These are phyloP conservation scores for Candida maesae DNA, from an alignment of 805 yeast species.

Conservation along the genomic window DNA sequence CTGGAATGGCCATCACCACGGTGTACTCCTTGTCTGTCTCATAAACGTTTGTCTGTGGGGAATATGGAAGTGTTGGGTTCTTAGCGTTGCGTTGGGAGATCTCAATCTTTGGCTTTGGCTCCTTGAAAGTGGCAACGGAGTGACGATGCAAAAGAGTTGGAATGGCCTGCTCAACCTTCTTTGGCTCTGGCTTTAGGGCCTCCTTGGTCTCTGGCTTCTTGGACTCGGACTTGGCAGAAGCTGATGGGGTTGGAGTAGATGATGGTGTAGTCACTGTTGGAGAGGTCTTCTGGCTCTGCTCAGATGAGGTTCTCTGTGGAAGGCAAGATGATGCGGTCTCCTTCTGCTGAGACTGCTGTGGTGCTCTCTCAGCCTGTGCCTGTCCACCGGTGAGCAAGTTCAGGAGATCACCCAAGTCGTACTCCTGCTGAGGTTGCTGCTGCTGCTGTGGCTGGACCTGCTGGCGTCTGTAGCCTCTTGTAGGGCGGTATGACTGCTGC, in stretches of 20 bases:
- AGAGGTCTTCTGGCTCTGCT: background rate
- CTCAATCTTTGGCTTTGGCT: conserved; percentile 28
- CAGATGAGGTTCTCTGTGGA: background rate
- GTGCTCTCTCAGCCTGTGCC: too few species aligned
- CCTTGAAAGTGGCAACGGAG: conserved; percentile 20
- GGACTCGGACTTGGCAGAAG: too few species aligned
- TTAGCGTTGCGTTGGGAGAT: conserved; percentile 24
- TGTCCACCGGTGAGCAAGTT: conserved; percentile 8
- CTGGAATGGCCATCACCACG: conserved; percentile 53
- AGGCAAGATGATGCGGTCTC: background rate
- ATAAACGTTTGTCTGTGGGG: conserved; percentile 58
- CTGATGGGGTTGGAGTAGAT: background rate
- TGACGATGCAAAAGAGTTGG: conserved; percentile 22
- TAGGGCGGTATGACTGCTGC: conserved; percentile 9
- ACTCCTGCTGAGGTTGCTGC: conserved; percentile 6
- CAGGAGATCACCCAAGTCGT: conserved; percentile 12
- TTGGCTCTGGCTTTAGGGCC: conserved; percentile 7
- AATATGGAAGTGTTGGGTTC: conserved; percentile 41
- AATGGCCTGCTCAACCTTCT: conserved; percentile 1
- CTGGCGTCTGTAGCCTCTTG: conserved; percentile 9
- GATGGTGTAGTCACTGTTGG: background rate
- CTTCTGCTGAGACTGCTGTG: background rate
- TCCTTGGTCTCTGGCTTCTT: background rate
- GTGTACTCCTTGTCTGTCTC: conserved; percentile 43
- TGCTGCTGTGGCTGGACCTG: conserved; percentile 4